Base-by-base conservation (phyloP, 495 filamentous ascomycete genomes). In the Aspergillus affinis region DNA sequence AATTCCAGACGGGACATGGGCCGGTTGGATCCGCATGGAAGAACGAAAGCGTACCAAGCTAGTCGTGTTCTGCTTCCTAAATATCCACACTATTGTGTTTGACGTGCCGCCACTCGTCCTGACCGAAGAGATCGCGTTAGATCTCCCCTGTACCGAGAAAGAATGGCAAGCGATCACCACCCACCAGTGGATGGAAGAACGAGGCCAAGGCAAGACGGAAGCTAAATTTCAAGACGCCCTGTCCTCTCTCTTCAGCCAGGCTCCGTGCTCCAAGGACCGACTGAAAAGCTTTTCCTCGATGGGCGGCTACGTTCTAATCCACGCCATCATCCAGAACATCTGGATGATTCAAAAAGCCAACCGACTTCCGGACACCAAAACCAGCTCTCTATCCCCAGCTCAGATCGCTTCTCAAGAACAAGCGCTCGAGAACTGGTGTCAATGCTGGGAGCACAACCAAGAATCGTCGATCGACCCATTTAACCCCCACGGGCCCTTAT, bases 241-340 rank as follows among this genome's bases (percentile, higher is more conserved):
- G 3, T 61, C 61, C 7, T 66, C 70, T 0, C 55, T 78, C 0
- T 76, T 76, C 36, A 54, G 53, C 1, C 68, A 64, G 23, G 51
- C 51, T 18, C 61, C 65, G 29, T 58, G 61, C 4, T 57, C 55
- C 17, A 53, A 58, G n/a, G 57, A 48, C n/a, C 53, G 62, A 18
- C 54, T 71, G 18, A 68, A 74, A 44, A 68, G 60, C 13, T 74
- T 75, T 36, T 86, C 86, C 8, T 84, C 86, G 0, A 75, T 89
- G 0, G 87, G 86, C 17, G 86, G 85, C 60, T 89, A 89, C 60
- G 79, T 86, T 6, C 79, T 90, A 5, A 88, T 90, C 41, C 83
- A 88, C 61, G 87, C 85, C 0, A 70, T 90, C 54, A 78, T 89
- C 15, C 88, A 90, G 61, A 84, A 88, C 49, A 88, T 90, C 26